Percentiles rank a stretch among this genome's conserved stretches.
Evolutionary conservation across 768 basidiomycete species (phyloP).

Genomic region (Mycena alexandri): DNA sequence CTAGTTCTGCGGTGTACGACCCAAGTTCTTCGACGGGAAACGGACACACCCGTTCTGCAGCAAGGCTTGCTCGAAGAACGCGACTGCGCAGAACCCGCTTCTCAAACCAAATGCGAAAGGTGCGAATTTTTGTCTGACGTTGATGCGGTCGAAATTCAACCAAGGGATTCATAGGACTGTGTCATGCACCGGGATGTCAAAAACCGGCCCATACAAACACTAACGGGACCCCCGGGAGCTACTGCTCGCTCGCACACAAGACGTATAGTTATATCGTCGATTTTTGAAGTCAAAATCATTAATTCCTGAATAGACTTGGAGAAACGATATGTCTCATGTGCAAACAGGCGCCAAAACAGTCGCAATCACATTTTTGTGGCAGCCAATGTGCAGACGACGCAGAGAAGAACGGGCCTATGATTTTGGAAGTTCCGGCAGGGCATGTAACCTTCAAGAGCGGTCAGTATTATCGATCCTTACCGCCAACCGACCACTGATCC

Average conservation of each 20-base stretch:
- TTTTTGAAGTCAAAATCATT: neutral
- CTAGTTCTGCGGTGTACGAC: conserved; percentile 71
- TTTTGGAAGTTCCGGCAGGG: conserved; percentile 70
- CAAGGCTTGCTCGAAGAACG: conserved; percentile 70
- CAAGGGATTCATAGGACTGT: conserved; percentile 50
- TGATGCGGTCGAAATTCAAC: conserved; percentile 1
- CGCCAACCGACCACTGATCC: neutral
- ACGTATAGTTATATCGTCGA: conserved; percentile 51
- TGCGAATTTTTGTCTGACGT: conserved; percentile 22
- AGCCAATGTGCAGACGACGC: conserved; percentile 67
- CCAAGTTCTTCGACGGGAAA: conserved; percentile 70
- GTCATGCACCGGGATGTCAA: conserved; percentile 65
- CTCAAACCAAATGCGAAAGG: conserved; percentile 40
- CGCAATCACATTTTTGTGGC: conserved; percentile 73
- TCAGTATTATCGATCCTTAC: conserved; percentile 46
- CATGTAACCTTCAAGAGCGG: conserved; percentile 78
- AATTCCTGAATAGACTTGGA: conserved; percentile 49
- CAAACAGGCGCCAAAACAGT: conserved; percentile 65
- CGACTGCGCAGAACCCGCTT: conserved; percentile 42
- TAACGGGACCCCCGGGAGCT: conserved; percentile 57
- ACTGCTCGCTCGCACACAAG: conserved; percentile 66
- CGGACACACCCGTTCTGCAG: conserved; percentile 73
- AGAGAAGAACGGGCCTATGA: conserved; percentile 64
- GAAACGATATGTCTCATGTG: conserved; percentile 72
- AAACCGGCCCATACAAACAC: conserved; percentile 57